Base-by-base conservation (phyloP, 345 rosid species). In the Euphorbia lathyris region DNA sequence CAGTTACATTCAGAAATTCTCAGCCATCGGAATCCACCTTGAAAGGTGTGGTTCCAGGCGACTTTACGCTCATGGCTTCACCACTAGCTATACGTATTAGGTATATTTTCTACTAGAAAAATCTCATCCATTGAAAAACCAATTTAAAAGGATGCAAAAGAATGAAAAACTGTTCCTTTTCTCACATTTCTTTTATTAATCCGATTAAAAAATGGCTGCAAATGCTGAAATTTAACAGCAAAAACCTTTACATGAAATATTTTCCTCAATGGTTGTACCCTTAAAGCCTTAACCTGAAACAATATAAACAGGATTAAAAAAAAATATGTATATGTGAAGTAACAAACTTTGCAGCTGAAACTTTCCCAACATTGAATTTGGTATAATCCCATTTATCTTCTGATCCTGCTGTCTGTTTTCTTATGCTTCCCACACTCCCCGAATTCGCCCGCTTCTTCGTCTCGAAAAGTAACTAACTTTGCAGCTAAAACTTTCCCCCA, bases 371-470 rank as follows among this genome's bases (percentile, higher is more conserved):
- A 9, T 45, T 67, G 62, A 42, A 27, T 68, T 9, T 47, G 68
- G 19, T 63, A 53, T 52, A 7, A 63, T 50, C 71, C 64, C 17
- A 58, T 77, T 83, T 66, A 87, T 82, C 80, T 84, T 79, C 79
- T 82, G 26, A 55, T 66, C 71, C 79, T 86, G 78, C 81, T 82
- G 50, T 81, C 87, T 17, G 79, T 36, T 77, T 80, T 86, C 82
- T 86, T 91, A 36, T 87, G 77, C 89, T 85, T 90, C 55, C 75
- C 80, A 68, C 91, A 85, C 67, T 83, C 86, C 25, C 86, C 87
- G 77, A 75, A 90, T 80, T 23, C 80, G 72, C 19, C 90, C 77
- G 9, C 76, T 77, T 77, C 77, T 80, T 38, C 79, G 65, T 7
- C 67, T 76, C 29, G 86, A 22, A n/a, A 45, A 45, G 74, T 52